phyloP scores from a whole-genome alignment of 1,284 basidiomycete genomes.

The Boletus hoseneyae region DNA sequence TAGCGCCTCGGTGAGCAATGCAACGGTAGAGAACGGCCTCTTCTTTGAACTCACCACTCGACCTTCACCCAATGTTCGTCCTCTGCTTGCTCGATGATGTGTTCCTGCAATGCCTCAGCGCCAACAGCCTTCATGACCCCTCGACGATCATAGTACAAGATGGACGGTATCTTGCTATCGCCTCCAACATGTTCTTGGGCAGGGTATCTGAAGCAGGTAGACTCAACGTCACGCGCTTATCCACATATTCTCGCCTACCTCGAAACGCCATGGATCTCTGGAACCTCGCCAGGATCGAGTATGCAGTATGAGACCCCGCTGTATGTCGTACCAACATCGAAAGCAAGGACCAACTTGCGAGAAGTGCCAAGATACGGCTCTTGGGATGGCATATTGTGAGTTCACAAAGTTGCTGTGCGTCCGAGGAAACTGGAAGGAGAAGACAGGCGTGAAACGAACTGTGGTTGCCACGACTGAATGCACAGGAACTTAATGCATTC shows the following conservation, averaged over 20 bases:
- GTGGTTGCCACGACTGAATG: too few relatives aligned
- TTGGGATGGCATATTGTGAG: constrained; percentile 22
- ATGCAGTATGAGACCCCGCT: constrained; percentile 47
- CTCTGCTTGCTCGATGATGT: constrained; percentile 41
- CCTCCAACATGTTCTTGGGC: constrained; percentile 39
- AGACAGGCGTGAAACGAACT: too few relatives aligned
- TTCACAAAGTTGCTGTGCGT: too few relatives aligned
- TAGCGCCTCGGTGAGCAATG: background rate
- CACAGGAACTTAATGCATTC: too few relatives aligned
- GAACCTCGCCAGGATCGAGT: constrained; percentile 44
- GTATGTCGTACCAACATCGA: constrained; percentile 54
- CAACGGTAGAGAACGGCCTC: too few relatives aligned
- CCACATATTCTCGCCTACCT: background rate
- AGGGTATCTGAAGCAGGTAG: constrained; percentile 22
- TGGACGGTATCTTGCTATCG: constrained; percentile 52
- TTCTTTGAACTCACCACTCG: constrained; percentile 44
- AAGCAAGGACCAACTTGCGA: constrained; percentile 39
- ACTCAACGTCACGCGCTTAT: background rate
- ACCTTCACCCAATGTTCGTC: constrained; percentile 46
- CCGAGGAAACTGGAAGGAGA: too few relatives aligned
- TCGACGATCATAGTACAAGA: constrained; percentile 47
- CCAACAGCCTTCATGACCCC: constrained; percentile 33
- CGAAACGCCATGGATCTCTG: constrained; percentile 33
- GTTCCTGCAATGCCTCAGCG: constrained; percentile 47
- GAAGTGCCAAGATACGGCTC: constrained; percentile 31